Evolutionary conservation across 352 stramenopile genomes (phyloP).

Genomic region (Globisporangium echinulatum): DNA sequence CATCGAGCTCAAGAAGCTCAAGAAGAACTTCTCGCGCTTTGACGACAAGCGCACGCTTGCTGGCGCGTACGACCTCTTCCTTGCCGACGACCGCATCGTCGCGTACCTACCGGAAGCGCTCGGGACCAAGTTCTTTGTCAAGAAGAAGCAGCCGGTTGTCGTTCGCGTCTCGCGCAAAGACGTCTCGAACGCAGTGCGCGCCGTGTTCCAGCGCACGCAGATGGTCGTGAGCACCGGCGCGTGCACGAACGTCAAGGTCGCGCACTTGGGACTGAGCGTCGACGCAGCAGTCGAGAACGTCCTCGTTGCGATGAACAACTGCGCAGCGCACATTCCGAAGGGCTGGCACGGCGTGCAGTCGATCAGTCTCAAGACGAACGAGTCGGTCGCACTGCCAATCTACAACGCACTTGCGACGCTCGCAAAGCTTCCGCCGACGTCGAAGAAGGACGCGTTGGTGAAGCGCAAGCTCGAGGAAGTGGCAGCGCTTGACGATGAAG

Average conservation of each 20-base stretch:
- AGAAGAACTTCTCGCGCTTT: constrained; percentile 73
- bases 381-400: constrained; percentile 86
- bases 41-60: constrained; percentile 68
- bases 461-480: constrained; percentile 67
- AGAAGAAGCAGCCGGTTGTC: constrained; percentile 77
- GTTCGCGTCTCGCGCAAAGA: constrained; percentile 70
- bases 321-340: constrained; percentile 74
- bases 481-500: constrained; percentile 4
- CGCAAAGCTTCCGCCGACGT: constrained; percentile 51
- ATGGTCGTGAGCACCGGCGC: constrained; percentile 82
- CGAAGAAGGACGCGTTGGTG: constrained; percentile 41
- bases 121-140: constrained; percentile 64
- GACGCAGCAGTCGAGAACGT: constrained; percentile 77
- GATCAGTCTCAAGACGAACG: constrained; percentile 87
- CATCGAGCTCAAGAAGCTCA: constrained; percentile 78
- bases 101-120: constrained; percentile 64
- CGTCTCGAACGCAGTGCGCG: constrained; percentile 36
- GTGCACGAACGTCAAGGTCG: constrained; percentile 88
- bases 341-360: constrained; percentile 90
- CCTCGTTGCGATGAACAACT: constrained; percentile 65
- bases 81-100: constrained; percentile 72
- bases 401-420: constrained; percentile 78
- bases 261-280: constrained; percentile 45
- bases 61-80: constrained; percentile 69
- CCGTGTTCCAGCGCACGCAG: constrained; percentile 60